Base-by-base conservation (phyloP, 163 green algal species). In the Chlorella variabilis region DNA sequence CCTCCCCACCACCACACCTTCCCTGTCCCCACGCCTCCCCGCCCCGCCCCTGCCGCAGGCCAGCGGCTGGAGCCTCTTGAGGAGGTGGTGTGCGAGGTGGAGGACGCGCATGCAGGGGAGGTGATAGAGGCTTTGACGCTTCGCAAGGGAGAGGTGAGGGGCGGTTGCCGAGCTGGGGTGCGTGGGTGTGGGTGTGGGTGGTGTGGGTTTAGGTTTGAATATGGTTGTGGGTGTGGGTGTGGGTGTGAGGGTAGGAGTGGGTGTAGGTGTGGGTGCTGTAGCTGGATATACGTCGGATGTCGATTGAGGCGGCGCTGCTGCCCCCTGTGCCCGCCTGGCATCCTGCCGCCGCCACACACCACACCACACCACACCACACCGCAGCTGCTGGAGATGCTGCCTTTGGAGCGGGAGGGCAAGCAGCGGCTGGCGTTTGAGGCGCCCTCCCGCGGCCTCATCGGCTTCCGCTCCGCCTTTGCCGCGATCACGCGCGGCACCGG, bases 51-150 rank as follows among this genome's bases (percentile, higher is more conserved):
- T 20, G 4, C 36, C 39, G 33, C 73, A 80, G 73, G 73, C 27
- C 63, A 89, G 78, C 75, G 81, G 62, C 65, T 93, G 62, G 95
- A 98, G 87, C 95, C 95, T 0, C 45, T 97, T 7, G 95, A 98
- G 87, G 94, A 98, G 85, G 86, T 98, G 41, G 75, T 94, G 39
- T 83, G 91, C 45, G 95, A 98, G 86, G 88, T 98, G 34, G 90
- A 93, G 38, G 89, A 93, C 38, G 77, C 81, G 58, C 83, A 92
- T 67, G 76, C 85, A 0, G 94, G 94, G 2, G 80, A 84, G 20
- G 84, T 98, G 38, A 97, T 98, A 59, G 91, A 97, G 77, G 87
- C 86, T 18, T 68, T 97, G 34, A 90, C 82, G 20, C 51, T 85
- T 31, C 80, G 93, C 5, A 89, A 90, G 81, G 89, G 82, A 1